phyloP scores from a whole-genome alignment of 2,329 filamentous ascomycete genomes.

The Orbilia blumenaviensis region DNA sequence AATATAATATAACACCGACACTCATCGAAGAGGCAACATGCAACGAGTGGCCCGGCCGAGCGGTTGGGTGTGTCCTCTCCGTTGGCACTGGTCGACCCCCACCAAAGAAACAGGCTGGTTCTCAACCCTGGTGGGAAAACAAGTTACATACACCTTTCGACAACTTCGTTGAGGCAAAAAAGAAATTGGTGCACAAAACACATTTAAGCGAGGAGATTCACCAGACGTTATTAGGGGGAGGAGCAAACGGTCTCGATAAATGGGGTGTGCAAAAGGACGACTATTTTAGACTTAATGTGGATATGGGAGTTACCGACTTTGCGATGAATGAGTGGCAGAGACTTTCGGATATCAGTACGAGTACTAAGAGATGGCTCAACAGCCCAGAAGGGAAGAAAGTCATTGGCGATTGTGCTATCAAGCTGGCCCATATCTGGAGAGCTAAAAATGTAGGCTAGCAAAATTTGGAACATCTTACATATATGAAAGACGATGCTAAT shows the following conservation, averaged over 20 bases:
- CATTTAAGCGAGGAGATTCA: constrained; percentile 93
- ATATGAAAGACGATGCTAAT: constrained; percentile 8
- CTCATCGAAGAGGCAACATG: constrained; percentile 87
- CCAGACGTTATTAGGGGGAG: constrained; percentile 61
- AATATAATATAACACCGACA: constrained; percentile 87
- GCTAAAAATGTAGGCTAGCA: constrained; percentile 39
- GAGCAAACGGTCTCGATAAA: constrained; percentile 61
- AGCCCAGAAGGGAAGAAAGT: constrained; percentile 61
- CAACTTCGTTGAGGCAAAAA: constrained; percentile 88
- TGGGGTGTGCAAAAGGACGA: constrained; percentile 85
- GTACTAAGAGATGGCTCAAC: constrained; percentile 82
- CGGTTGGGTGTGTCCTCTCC: constrained; percentile 89
- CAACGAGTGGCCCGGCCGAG: constrained; percentile 84
- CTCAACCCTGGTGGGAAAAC: constrained; percentile 90
- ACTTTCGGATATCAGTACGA: constrained; percentile 92
- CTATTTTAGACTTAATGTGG: constrained; percentile 96
- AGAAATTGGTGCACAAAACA: constrained; percentile 86
- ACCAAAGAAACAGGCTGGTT: constrained; percentile 68
- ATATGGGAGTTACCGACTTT: constrained; percentile 94
- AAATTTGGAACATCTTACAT: background rate
- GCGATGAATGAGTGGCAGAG: constrained; percentile 99
- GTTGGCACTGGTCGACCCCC: constrained; percentile 89
- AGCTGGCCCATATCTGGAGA: constrained; percentile 47
- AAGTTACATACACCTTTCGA: constrained; percentile 71
- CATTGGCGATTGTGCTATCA: constrained; percentile 44